phyloP scores from a whole-genome alignment of 805 yeast genomes.

The Blastobotrys parvus region DNA sequence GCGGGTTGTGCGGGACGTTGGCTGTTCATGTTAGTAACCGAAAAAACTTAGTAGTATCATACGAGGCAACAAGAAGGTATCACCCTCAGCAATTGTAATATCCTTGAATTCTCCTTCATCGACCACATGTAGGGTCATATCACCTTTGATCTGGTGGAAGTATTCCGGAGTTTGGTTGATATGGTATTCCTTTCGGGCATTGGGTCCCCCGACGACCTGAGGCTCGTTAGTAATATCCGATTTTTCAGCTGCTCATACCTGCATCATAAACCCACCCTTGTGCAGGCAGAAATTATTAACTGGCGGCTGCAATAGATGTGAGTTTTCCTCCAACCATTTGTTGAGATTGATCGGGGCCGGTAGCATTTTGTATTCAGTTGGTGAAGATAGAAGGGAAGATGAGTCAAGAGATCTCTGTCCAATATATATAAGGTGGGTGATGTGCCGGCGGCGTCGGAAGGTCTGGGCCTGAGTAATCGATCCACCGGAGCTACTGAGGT shows the following conservation, averaged over 20 bases:
- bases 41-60: slow-evolving; percentile 6
- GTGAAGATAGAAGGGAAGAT: no score
- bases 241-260: slow-evolving; percentile 34
- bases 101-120: slow-evolving; percentile 71
- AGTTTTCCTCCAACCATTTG: slow-evolving; percentile 74
- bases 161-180: slow-evolving; percentile 92
- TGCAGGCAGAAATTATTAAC: slow-evolving; percentile 87
- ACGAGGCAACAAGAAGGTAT: slow-evolving; percentile 72
- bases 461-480: no score
- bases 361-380: no score
- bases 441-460: no score
- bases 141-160: slow-evolving; percentile 81
- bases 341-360: slow-evolving; percentile 67
- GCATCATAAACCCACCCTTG: slow-evolving; percentile 85
- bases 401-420: no score
- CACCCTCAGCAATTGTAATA: slow-evolving; percentile 72
- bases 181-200: slow-evolving; percentile 88
- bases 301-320: slow-evolving; percentile 75
- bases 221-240: background rate
- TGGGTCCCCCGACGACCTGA: slow-evolving; percentile 86
- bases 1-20: slow-evolving; percentile 84
- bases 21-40: slow-evolving; percentile 24
- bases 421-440: no score
- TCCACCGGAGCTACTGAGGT: no score
- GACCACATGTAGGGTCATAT: slow-evolving; percentile 76